Evolutionary conservation across 495 filamentous ascomycete species (phyloP).

Genomic region (Jackrogersella multiformis): DNA sequence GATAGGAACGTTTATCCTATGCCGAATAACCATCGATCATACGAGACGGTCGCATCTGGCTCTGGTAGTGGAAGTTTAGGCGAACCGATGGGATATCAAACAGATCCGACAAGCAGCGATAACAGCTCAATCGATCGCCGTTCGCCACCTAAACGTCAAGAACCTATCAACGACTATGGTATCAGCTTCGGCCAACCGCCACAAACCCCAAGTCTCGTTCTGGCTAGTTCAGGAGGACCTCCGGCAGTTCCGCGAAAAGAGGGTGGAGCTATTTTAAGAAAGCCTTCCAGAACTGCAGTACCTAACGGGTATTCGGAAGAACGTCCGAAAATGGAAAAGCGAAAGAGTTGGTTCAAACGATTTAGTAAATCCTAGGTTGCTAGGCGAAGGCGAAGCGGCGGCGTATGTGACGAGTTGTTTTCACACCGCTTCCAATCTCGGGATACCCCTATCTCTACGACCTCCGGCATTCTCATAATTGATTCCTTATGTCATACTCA

Average conservation of each 20-base stretch:
- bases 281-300: conserved; percentile 41
- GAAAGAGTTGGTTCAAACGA: conserved; percentile 88
- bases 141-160: conserved; percentile 62
- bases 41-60: conserved; percentile 81
- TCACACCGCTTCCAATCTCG: conserved; percentile 25
- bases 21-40: conserved; percentile 76
- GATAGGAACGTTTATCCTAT: conserved; percentile 67
- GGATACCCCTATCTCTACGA: conserved; percentile 38
- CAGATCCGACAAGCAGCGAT: conserved; percentile 84
- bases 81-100: conserved; percentile 80
- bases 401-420: conserved; percentile 17
- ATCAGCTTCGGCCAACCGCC: conserved; percentile 54
- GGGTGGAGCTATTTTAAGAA: conserved; percentile 42
- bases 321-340: conserved; percentile 67
- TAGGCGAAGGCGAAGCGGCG: conserved; percentile 10
- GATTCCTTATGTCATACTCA: conserved; percentile 16
- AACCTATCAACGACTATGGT: conserved; percentile 58
- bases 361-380: conserved; percentile 72
- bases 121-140: conserved; percentile 87
- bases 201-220: conserved; percentile 50
- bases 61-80: conserved; percentile 74
- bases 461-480: conserved; percentile 27
- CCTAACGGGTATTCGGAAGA: conserved; percentile 44
- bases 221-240: conserved; percentile 37
- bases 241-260: conserved; percentile 56